Base-by-base conservation (phyloP, 2,329 filamentous ascomycete species). In the Venturia asperata region DNA sequence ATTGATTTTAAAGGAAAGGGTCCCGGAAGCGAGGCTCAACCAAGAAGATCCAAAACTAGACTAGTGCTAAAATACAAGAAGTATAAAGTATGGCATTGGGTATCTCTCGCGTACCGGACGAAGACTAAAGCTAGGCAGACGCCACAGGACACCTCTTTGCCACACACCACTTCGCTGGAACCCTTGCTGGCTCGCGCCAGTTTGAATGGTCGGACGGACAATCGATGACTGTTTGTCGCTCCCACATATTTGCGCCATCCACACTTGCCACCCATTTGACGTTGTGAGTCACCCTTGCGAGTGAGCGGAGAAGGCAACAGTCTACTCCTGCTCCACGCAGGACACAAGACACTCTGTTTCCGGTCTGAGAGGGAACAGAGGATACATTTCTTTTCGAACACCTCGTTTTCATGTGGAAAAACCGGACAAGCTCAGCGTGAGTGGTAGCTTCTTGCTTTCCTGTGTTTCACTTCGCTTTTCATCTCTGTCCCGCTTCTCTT, bases 101-200 rank as follows among this genome's bases (percentile, higher is more conserved):
- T 45, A 61, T 61, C 37, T 61, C 60, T 34, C 60, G 60, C 60
- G 19, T 24, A 61, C 39, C n/a, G 27, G 21, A 61, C 10, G 60
- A 27, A 43, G 11, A 42, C n/a, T 3, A 61, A 42, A 34, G 11
- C 39, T 11, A 52, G 47, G 19, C 30, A 37, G 30, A n/a, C 37
- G 52, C 27, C 52, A 58, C 49, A 19, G 58, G 37, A 42, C 42
- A 61, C 37, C 6, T 43, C 3, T 43, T 61, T 45, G 37, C 60
- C 60, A 43, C 60, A 45, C 37, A 30, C 39, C 60, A 61, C 39
- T 61, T 45, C 10, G 42, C 37, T 34, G 27, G 17, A 6, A 17
- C 60, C n/a, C 60, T 19, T 45, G 39, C 60, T 6, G 15, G 2
- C 3, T 21, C 13, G 6, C 17, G 17, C 17, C 27, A n/a, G 37